phyloP scores from a whole-genome alignment of 257 asterid genomes.

The Solanum chaucha region DNA sequence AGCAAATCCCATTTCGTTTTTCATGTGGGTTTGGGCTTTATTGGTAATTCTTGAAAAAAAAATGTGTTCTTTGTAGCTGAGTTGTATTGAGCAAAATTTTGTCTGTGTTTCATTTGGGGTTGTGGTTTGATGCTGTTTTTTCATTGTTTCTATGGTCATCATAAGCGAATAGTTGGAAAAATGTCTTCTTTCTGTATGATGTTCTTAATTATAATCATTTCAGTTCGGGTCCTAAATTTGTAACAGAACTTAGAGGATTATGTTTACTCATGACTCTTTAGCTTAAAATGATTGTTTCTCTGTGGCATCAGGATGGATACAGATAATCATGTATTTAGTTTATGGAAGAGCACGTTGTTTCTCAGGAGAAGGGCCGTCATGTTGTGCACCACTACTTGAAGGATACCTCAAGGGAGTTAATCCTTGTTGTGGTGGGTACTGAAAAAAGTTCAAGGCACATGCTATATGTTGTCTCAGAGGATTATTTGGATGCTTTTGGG shows the following conservation, averaged over 20 bases:
- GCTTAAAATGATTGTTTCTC: too few relatives aligned
- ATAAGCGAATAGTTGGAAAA: background rate
- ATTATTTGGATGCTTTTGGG: too few relatives aligned
- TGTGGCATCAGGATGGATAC: too few relatives aligned
- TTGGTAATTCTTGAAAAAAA: too few relatives aligned
- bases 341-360: slow-evolving; percentile 34
- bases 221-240: background rate
- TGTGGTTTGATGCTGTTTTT: too few relatives aligned
- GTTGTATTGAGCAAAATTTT: background rate
- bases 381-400: slow-evolving; percentile 21
- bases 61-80: background rate
- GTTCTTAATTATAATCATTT: background rate
- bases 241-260: too few relatives aligned
- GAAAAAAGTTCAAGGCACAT: too few relatives aligned
- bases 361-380: slow-evolving; percentile 17
- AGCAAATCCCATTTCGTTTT: background rate
- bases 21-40: background rate
- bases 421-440: background rate
- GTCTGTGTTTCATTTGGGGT: too few relatives aligned
- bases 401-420: slow-evolving; percentile 13
- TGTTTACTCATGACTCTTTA: too few relatives aligned
- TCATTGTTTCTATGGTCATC: too few relatives aligned
- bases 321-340: background rate
- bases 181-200: background rate
- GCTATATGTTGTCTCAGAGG: too few relatives aligned